Evolutionary conservation across 2,329 filamentous ascomycete genomes (phyloP), one percentile per base, ranked within the genome.

Genomic region (Penicillium janthinellum): DNA sequence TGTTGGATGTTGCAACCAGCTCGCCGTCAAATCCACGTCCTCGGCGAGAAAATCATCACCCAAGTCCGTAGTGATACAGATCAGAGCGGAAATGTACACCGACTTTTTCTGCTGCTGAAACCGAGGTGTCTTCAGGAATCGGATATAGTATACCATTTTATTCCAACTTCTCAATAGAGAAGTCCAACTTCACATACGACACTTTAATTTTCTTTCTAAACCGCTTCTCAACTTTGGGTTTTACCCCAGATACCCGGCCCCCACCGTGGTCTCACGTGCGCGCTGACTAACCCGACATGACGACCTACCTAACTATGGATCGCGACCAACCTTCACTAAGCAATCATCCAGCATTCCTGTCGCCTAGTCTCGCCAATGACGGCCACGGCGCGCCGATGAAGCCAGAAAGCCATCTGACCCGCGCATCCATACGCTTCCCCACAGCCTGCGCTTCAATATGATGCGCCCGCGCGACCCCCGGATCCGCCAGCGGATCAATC

Each of bases 401-500:
- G 59, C 11, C 51, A 63, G 54, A 64, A 49, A 44, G 41, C 45
- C 52, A 54, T 58, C 39, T 41, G 17, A 39, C 38, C 47, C 50
- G 39, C 51, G 39, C 34, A 39, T 22, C 28, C 41, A 39, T 5
- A 48, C 25, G 25, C 38, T 51, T 34, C 6, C 11, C 64, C 62
- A 51, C 63, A 52, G 54, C 28, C 54, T 61, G 49, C 60, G 66
- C 53, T 51, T 55, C 64, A 71, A 64, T 66, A 87, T 86, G 83
- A 87, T 86, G 77, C 82, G 84, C 67, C 81, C 83, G 71, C 82
- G 78, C 72, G 93, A 97, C 77, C 93, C 93, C 62, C 90, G 93
- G 71, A 87, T 96, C 76, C 91, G 93, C 67, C 92, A 96, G 77
- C 92, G 91, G 69, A 91, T 96, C 85, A 96, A 97, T 75, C 91